Evolutionary conservation across 169 alveolate species (phyloP).

Genomic region (Cryptosporidium felis): DNA sequence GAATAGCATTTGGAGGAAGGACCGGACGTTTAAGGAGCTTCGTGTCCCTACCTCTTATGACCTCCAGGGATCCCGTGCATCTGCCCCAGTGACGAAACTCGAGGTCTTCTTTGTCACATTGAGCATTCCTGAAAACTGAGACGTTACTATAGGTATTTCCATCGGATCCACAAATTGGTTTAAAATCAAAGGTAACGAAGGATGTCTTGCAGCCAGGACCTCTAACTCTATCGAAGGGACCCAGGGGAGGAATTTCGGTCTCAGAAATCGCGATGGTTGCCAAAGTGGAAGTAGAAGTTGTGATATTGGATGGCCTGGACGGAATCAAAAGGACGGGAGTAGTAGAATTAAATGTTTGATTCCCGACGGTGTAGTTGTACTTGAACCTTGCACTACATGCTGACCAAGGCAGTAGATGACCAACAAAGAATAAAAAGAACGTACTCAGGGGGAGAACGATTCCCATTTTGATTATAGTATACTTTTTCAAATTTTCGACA

Average conservation of each 20-base stretch:
- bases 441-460: not conserved
- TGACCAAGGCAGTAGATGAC: not conserved
- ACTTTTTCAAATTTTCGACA: no score
- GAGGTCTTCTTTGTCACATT: slow-evolving; percentile 22
- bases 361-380: not conserved
- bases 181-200: not conserved
- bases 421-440: not conserved
- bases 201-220: not conserved
- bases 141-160: slow-evolving; percentile 20
- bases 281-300: not conserved
- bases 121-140: slow-evolving; percentile 37
- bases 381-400: not conserved
- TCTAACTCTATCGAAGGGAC: slow-evolving; percentile 28
- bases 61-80: not conserved
- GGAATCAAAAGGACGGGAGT: not conserved
- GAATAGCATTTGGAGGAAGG: not conserved
- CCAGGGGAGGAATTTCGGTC: not conserved
- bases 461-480: not conserved
- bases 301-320: not conserved
- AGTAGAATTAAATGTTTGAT: not conserved
- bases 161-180: slow-evolving; percentile 34
- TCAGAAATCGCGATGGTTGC: not conserved
- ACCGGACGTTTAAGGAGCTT: not conserved
- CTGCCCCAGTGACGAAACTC: slow-evolving; percentile 19
- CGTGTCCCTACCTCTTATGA: not conserved